Evolutionary conservation across 768 basidiomycete species (phyloP), one percentile per base, ranked within the genome.

Genomic region (Leccinum disarticulatum): DNA sequence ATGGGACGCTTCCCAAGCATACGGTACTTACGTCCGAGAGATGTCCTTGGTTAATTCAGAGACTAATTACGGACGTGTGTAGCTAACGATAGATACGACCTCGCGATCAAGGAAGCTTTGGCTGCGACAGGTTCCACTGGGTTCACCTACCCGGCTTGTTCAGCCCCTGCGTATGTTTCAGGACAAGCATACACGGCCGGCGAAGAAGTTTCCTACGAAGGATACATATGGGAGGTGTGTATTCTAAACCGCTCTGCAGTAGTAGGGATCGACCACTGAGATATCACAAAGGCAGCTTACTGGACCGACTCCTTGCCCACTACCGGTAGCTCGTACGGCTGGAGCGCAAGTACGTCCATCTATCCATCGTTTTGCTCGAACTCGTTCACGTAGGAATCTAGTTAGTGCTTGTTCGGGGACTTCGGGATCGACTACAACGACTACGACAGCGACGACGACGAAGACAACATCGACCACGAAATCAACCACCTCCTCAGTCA

Each of bases 201-300:
- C 28, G 73, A 79, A 2, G 67, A 77, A 61, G 87, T 84, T 14
- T 79, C 85, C 13, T 88, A 79, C 65, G 68, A 75, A 48, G 85
- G 86, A 28, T 86, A 87, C 67, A 83, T 87, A 58, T 88, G 83
- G 83, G 76, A 87, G 83, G 85, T 84, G 61, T 19, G 61, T 9
- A 30, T 30, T 28, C 19, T 11, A 28, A 31, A 30, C 50, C 31
- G n/a, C 65, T 56, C 30, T 19, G 19, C 9, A 4, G 22, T 25
- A 43, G 22, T 57, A 41, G 19, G 19, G 27, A 54, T 27, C 56
- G 19, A 54, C 36, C 36, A 25, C 30, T 43, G 51, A 61, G 41
- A n/a, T 38, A 15, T 4, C 14, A 25, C 13, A 13, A 59, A 88
- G 85, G 84, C 86, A 14, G 87, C 87, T 64, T 88, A 79, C 76